Base-by-base conservation (phyloP, 306 rosid genomes). In the Glycine tomentella region DNA sequence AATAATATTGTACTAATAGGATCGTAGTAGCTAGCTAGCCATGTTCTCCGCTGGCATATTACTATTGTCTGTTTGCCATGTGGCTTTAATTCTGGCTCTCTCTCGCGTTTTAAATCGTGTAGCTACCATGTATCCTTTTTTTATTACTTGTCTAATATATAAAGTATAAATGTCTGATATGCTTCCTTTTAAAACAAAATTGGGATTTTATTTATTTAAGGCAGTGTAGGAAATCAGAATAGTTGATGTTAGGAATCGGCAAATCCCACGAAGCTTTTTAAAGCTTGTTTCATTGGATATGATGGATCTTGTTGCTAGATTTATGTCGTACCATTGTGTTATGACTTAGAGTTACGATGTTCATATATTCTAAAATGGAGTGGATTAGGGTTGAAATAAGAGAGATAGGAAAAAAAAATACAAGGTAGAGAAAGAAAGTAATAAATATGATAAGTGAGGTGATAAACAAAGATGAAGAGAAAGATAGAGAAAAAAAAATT, bases 21-120 rank as follows among this genome's bases (percentile, higher is more conserved):
- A 25, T 25, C 31, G 31, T 25, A 25, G 31, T 25, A 25, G 31
- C 31, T 25, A 25, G 31, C 31, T 25, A 25, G 31, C 40, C 20
- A 46, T 67, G 9, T 64, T 55, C 74, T 62, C 62, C 49, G 8
- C 73, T 64, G 17, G 13, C 65, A 58, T 57, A n/a, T 33, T 5
- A 33, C 6, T 25, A n/a, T 50, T 80, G 20, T 75, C 16, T 75
- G 69, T 64, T 78, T 70, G 64, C 53, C 86, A 83, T 83, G 83
- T 83, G 82, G 4, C 31, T 25, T 25, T 25, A 0, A 25, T 25
- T 25, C 31, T 83, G 82, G 4, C 7, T 7, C 57, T n/a, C n/a
- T 46, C 55, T 71, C 55, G 17, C 40, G 25, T 25, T 1, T 25
- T 25, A 25, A 25, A 25, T 25, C 31, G 31, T 25, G 31, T 16